These are phyloP conservation scores for Quercus alba DNA, from an alignment of 306 rosid genomes.

Conservation along the genomic window DNA sequence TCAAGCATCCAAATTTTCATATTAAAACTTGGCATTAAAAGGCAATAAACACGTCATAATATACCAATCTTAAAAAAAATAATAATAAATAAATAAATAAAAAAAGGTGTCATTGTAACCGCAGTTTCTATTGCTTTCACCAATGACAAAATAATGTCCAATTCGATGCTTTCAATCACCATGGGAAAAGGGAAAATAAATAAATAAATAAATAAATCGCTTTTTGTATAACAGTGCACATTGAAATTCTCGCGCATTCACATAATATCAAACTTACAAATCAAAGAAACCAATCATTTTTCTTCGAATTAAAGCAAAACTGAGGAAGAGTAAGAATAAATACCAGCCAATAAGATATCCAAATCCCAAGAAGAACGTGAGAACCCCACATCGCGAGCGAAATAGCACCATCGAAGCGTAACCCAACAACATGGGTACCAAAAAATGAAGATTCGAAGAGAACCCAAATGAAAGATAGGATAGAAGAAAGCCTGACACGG, in stretches of 20 bases:
- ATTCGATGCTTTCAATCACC: background rate
- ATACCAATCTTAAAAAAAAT: background rate
- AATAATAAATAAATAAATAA: no score
- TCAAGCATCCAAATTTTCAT: background rate
- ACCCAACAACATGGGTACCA: slow-evolving; percentile 72
- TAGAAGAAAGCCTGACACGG: slow-evolving; percentile 59
- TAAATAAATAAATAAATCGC: background rate
- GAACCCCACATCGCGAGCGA: slow-evolving; percentile 68
- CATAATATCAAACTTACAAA: background rate
- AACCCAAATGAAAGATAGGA: slow-evolving; percentile 84
- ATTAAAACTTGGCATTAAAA: background rate
- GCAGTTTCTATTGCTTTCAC: background rate
- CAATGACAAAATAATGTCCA: background rate
- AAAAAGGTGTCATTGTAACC: background rate
- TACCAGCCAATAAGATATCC: slow-evolving; percentile 91
- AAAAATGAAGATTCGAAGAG: slow-evolving; percentile 84
- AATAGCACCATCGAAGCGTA: slow-evolving; percentile 75
- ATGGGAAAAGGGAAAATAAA: background rate
- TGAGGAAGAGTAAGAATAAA: background rate
- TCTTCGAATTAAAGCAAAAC: background rate
- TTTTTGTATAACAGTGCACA: background rate
- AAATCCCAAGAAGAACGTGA: slow-evolving; percentile 74
- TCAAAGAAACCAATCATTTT: no score
- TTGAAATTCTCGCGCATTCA: background rate
- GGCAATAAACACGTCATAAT: background rate